Conservation (phyloP, 805 yeast genomes). For the Grigorovia transvaalensis region DNA sequence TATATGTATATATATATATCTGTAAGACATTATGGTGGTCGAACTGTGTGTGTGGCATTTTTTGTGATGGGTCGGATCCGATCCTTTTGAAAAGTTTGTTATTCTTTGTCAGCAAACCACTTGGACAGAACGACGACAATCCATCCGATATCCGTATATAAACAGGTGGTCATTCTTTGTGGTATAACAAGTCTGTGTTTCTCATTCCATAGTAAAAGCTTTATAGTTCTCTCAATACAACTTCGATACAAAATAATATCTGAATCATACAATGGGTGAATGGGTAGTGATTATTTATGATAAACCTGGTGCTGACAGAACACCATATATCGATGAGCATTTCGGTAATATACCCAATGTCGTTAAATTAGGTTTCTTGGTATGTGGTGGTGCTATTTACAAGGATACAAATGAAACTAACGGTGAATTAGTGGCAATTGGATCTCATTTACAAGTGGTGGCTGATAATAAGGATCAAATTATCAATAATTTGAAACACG, state of each 20-base stretch:
- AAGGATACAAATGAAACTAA: slow-evolving; percentile 35
- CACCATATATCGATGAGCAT: slow-evolving; percentile 43
- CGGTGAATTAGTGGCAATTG: slow-evolving; percentile 45
- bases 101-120: neutral
- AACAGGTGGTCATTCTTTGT: no score
- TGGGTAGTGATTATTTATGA: slow-evolving; percentile 64
- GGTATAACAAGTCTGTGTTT: no score
- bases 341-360: slow-evolving; percentile 36
- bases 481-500: slow-evolving; percentile 50
- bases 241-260: no score
- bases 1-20: neutral
- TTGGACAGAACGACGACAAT: neutral
- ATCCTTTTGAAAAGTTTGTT: neutral
- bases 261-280: slow-evolving; percentile 36
- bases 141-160: no score
- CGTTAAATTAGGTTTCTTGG: slow-evolving; percentile 35
- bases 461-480: slow-evolving; percentile 62
- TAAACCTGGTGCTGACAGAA: slow-evolving; percentile 52
- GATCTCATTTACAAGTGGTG: slow-evolving; percentile 51
- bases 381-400: slow-evolving; percentile 45
- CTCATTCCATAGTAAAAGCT: no score
- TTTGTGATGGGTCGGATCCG: neutral
- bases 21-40: no score
- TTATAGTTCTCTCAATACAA: no score
- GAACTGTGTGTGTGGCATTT: neutral